Evolutionary conservation across 371 early-diverging fungal species (phyloP).

Genomic region (Thermomucor indicae-seudaticae): DNA sequence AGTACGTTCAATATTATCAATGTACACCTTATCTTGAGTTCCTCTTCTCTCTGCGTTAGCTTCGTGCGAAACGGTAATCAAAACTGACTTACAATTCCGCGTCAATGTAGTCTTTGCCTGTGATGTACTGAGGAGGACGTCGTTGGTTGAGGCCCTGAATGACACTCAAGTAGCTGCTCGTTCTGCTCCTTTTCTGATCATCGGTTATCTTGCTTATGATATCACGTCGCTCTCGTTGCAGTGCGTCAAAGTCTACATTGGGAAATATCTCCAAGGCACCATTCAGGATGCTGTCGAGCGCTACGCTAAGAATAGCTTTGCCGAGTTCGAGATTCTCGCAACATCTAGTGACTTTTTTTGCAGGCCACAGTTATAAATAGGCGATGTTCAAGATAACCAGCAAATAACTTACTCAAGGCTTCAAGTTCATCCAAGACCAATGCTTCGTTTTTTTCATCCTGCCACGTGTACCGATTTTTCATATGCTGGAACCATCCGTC

Average conservation of each 20-base stretch:
- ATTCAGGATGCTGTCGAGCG: constrained; percentile 27
- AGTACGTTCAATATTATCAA: constrained; percentile 36
- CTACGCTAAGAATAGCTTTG: constrained; percentile 18
- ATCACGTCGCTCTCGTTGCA: constrained; percentile 22
- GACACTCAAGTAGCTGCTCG: not conserved
- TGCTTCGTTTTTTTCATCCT: constrained; percentile 12
- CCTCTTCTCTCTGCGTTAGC: too few relatives aligned
- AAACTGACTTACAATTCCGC: constrained; percentile 11
- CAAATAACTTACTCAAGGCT: not conserved
- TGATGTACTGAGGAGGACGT: constrained; percentile 33
- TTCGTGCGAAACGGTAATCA: too few relatives aligned
- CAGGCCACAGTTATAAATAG: not conserved
- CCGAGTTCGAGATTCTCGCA: constrained; percentile 25
- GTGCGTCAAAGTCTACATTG: constrained; percentile 14
- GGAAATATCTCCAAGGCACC: constrained; percentile 42
- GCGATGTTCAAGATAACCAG: not conserved
- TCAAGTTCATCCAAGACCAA: constrained; percentile 13
- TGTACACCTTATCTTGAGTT: constrained; percentile 27
- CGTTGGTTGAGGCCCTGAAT: constrained; percentile 2
- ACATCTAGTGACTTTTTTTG: constrained; percentile 24
- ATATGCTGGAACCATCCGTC: constrained; percentile 45
- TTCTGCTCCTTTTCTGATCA: not conserved
- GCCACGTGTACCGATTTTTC: constrained; percentile 24
- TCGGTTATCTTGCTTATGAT: constrained; percentile 8
- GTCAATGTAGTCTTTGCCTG: constrained; percentile 2